Conservation (phyloP, 2,329 filamentous ascomycete species). For the Neonectria sp. region DNA sequence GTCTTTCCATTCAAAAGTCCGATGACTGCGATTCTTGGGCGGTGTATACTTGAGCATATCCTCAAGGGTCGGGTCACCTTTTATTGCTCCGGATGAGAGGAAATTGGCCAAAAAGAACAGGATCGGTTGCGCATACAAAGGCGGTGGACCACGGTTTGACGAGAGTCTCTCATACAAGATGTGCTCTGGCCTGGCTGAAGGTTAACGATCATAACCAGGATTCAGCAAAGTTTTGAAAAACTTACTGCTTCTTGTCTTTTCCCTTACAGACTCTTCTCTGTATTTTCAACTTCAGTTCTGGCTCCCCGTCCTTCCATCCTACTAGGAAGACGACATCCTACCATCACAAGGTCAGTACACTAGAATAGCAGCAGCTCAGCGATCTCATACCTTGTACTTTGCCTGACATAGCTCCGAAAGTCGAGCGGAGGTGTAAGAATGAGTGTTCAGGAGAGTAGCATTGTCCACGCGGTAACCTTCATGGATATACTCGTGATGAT, state of each 20-base stretch:
- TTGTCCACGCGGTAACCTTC: conserved; percentile 11
- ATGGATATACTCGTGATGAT: conserved; percentile 11
- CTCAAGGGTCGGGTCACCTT: too few relatives aligned
- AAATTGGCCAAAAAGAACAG: too few relatives aligned
- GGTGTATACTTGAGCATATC: too few relatives aligned
- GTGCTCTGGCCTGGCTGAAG: too few relatives aligned
- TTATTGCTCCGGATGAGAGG: too few relatives aligned
- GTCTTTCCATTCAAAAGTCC: too few relatives aligned
- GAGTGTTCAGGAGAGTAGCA: background rate
- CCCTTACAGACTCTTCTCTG: conserved; percentile 9
- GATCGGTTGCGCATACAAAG: too few relatives aligned
- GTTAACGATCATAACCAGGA: too few relatives aligned
- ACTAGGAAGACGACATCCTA: conserved; percentile 15
- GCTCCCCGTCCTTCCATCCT: conserved; percentile 8
- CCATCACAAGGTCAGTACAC: conserved; percentile 2
- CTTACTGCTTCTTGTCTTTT: conserved; percentile 3
- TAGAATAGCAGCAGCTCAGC: background rate
- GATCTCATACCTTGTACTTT: conserved; percentile 16
- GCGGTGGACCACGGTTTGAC: too few relatives aligned
- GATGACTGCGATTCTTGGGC: too few relatives aligned
- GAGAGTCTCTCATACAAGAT: too few relatives aligned
- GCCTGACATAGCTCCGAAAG: conserved; percentile 21
- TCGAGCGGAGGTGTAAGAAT: conserved; percentile 15
- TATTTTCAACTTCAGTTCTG: conserved; percentile 12
- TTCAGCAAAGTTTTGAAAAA: too few relatives aligned